Evolutionary conservation across 2,329 filamentous ascomycete species (phyloP), one percentile per base, ranked within the genome.

Genomic region (Claviceps maximensis): DNA sequence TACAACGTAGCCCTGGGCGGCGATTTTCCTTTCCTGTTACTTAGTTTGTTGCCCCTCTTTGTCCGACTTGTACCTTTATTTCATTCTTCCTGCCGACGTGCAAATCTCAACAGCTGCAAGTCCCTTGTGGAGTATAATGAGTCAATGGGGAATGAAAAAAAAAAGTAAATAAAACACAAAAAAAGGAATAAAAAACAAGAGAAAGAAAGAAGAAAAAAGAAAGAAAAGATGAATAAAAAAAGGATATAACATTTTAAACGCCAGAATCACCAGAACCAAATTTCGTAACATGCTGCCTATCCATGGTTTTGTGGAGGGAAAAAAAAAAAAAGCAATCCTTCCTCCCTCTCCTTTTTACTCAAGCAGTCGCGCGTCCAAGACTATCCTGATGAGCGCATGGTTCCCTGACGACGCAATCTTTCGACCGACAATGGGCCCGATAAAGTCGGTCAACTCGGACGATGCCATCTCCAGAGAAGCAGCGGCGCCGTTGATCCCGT

Each of bases 351-450:
- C 10, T 10, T 29, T 7, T 49, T 23, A 55, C 52, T 76, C 75
- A 59, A 80, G 71, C 56, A 73, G 71, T 49, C 74, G 71, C n/a
- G 78, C 77, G 56, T 80, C 77, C 49, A 82, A 63, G 13, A 82
- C 70, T 3, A 72, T 71, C 59, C 68, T 69, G 54, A 78, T 74
- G 46, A 82, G 62, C 40, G 66, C 64, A 42, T 71, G 68, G 56
- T 78, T 75, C 3, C 69, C 71, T 9, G 76, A 61, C 27, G 65
- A 63, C 0, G 70, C 67, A 57, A 82, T 68, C 46, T 71, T 71
- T 41, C 69, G 66, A n/a, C 75, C 78, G 3, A 82, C 67, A 44
- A 74, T 75, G 6, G 77, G 71, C 0, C 79, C 79, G 7, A 82
- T 61, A 51, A 80, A 81, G 1, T 78, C 77, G 33, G 71, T 71